phyloP scores from a whole-genome alignment of 176 grass and related monocot genomes.

The Aegilops speltoides region DNA sequence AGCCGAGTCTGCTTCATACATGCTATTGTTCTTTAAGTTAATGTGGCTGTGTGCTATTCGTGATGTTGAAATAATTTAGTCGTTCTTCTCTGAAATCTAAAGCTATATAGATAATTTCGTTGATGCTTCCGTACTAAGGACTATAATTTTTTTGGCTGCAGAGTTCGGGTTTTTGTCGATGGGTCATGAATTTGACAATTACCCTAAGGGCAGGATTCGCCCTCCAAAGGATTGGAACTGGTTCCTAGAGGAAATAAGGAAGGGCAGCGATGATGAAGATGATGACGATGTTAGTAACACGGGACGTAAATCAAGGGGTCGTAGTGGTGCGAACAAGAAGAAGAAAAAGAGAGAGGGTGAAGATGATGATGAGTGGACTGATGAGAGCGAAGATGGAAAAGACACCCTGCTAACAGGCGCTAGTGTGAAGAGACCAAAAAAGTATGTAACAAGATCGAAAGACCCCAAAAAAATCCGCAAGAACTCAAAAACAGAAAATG shows the following conservation, averaged over 20 bases:
- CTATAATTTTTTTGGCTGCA: slow-evolving; percentile 41
- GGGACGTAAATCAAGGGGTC: slow-evolving; percentile 20
- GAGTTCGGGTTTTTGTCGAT: slow-evolving; percentile 75
- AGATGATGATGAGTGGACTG: slow-evolving; percentile 67
- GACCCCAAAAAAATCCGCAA: slow-evolving; percentile 33
- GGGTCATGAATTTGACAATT: slow-evolving; percentile 80
- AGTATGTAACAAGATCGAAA: slow-evolving; percentile 64
- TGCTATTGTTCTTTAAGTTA: not conserved
- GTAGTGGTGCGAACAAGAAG: slow-evolving; percentile 20
- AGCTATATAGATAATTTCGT: not conserved
- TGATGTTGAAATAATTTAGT: not conserved
- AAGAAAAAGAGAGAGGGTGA: slow-evolving; percentile 32
- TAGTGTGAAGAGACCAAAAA: slow-evolving; percentile 45
- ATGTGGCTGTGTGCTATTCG: not conserved
- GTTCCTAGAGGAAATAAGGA: slow-evolving; percentile 58
- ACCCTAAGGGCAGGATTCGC: slow-evolving; percentile 49
- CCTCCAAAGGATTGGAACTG: slow-evolving; percentile 75
- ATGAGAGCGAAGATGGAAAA: slow-evolving; percentile 50
- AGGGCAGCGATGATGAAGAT: slow-evolving; percentile 39
- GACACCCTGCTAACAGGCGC: slow-evolving; percentile 26
- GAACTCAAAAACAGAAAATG: not conserved
- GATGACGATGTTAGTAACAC: slow-evolving; percentile 20
- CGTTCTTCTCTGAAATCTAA: not conserved
- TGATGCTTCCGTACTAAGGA: not conserved
- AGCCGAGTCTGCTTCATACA: not conserved